Evolutionary conservation across 164 flowering plant genomes (phyloP), one percentile per base, ranked within the genome.

Genomic region (Euptelea pleiosperma): DNA sequence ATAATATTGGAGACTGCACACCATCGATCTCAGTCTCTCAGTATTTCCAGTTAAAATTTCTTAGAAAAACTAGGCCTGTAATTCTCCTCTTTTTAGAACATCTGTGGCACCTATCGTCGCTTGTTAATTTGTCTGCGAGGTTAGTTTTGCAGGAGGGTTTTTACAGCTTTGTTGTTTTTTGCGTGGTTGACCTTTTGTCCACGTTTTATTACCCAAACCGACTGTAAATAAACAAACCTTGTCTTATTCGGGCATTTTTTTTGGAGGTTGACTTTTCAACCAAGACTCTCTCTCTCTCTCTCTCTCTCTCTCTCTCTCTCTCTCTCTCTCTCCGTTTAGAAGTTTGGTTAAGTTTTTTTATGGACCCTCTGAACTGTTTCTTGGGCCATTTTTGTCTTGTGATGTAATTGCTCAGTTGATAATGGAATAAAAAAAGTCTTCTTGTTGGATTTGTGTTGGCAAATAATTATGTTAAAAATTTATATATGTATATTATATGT

Each of bases 141-240:
- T 55, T 63, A 45, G 40, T 58, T 16, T 52, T 62, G 24, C 49
- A 52, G 40, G 60, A 52, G 56, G 63, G 69, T 58, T 58, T 65
- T 58, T 55, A 11, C 42, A 47, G 39, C 35, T 21, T 43, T n/a
- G n/a, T 31, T 25, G 33, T 29, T 57, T 71, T 66, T 63, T 71
- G 50, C 75, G 49, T 59, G 71, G 75, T 62, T 62, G 46, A 25
- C 37, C 24, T 22, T 4, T 55, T 59, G 16, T 51, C 70, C 71
- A 62, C 65, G 77, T 67, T 72, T 50, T 40, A 26, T 62, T 14
- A 55, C 63, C 71, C 45, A n/a, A n/a, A n/a, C n/a, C n/a, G n/a
- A 47, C 52, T 66, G 70, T 56, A 53, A 52, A 37, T n/a, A n/a
- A n/a, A n/a, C n/a, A n/a, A n/a, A 58, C 18, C n/a, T 39, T 45